Evolutionary conservation across 2,329 filamentous ascomycete genomes (phyloP), one percentile per base, ranked within the genome.

Genomic region (Chaetomium sp.): DNA sequence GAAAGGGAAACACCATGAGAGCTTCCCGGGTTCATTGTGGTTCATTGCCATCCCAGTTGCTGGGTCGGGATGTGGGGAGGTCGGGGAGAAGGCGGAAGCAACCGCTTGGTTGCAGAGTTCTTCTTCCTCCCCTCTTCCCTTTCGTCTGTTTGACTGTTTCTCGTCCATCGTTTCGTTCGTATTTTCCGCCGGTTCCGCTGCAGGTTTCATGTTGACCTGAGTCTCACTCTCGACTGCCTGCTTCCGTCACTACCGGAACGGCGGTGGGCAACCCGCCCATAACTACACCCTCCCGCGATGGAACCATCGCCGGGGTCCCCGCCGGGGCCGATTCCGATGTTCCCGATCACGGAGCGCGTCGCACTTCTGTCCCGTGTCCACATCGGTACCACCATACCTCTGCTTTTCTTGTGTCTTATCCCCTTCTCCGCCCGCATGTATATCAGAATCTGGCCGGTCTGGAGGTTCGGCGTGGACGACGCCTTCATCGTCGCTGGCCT

Each of bases 401-500:
- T 68, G 16, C 63, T 70, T 23, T 62, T 62, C 4, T 51, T 68
- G 50, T 45, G 49, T 16, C 63, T 68, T 13, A 31, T 68, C 4
- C 60, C 68, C 25, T 66, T 70, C n/a, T 45, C 54, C 21, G 53
- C 63, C 13, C 65, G 68, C 31, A 60, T 70, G 2, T 66, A 66
- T 51, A 49, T 67, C n/a, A 65, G 68, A 8, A 19, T 62, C 3
- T 65, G 65, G 61, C 68, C 68, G 4, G 57, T 60, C 23, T 70
- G 63, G 65, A 65, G 68, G 31, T 47, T 70, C 42, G 65, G 67
- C 2, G 45, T 56, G 54, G 68, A 67, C 45, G 68, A 70, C 51
- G 59, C 19, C 12, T 63, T 70, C 42, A 67, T 70, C 16, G 62
- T 63, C 5, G 58, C 61, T 8, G 68, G 68, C 51, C 53, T 70